Evolutionary conservation across 495 filamentous ascomycete genomes (phyloP), one percentile per base, ranked within the genome.

Genomic region (Daldinia grandis): DNA sequence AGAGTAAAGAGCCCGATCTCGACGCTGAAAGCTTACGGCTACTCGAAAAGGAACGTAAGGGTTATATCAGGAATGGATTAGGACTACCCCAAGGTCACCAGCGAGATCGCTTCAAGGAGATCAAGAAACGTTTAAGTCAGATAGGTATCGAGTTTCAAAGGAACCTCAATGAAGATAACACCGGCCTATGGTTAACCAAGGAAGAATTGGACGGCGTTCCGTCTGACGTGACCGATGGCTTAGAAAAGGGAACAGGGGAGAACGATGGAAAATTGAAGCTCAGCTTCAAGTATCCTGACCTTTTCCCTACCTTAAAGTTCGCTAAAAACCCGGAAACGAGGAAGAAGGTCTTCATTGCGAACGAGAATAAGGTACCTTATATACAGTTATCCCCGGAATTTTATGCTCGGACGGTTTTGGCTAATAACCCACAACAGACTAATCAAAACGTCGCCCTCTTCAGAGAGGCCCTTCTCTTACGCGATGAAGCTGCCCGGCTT

Each of bases 401-500:
- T 24, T 56, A 2, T 38, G 2, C 25, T 17, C 15, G 35, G 5
- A 12, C 17, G 33, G 9, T 25, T 21, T 40, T 33, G 25, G 28
- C 73, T 73, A 57, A 73, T 30, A 7, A 25, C 21, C 10, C 24
- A 21, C 10, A 19, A 62, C 27, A 84, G 88, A 92, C 89, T 80
- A 94, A 95, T 75, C 81, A 92, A 75, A 99, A 99, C 74, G 87
- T 90, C 5, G 87, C 90, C 0, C 82, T 99, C 17, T 98, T 99
- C 85, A 87, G 85, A 62, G 95, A 98, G 78, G 87, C 94, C 1
- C 87, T 99, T 51, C 78, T 95, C 15, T 85, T 98, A 62, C 91
- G 96, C 17, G 95, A 99, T 72, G 96, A 99, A 80, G 93, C 91
- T 24, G 95, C 96, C 35, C 89, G 96, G 56, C 82, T 99, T 40